These are phyloP conservation scores for Cucumis melo DNA, from an alignment of 306 rosid species.

Conservation along the genomic window DNA sequence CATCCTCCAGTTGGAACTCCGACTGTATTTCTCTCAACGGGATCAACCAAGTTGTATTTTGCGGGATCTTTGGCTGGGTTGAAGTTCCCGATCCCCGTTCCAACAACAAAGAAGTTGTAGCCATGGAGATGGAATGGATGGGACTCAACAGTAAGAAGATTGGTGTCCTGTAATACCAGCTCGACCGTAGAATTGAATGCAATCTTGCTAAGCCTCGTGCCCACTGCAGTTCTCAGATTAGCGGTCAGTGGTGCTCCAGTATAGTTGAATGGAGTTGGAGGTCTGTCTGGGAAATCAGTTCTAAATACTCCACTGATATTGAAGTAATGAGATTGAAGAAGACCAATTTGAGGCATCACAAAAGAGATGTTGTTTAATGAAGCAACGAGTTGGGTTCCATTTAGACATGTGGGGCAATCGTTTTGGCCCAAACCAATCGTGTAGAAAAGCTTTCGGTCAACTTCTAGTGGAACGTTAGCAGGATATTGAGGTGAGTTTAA, in stretches of 20 bases:
- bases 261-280: slow-evolving; percentile 46
- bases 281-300: slow-evolving; percentile 64
- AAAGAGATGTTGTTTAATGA: slow-evolving; percentile 70
- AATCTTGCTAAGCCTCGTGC: slow-evolving; percentile 55
- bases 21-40: slow-evolving; percentile 65
- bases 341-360: slow-evolving; percentile 58
- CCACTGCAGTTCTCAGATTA: slow-evolving; percentile 37
- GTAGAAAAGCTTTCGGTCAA: slow-evolving; percentile 55
- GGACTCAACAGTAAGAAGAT: slow-evolving; percentile 52
- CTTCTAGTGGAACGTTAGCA: slow-evolving; percentile 65
- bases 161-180: slow-evolving; percentile 60
- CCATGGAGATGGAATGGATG: slow-evolving; percentile 80
- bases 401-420: slow-evolving; percentile 51
- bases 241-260: slow-evolving; percentile 55
- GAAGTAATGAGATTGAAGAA: slow-evolving; percentile 78
- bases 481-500: slow-evolving; percentile 47
- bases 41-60: slow-evolving; percentile 59
- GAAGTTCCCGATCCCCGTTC: slow-evolving; percentile 65
- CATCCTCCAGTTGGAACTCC: slow-evolving; percentile 82
- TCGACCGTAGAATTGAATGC: slow-evolving; percentile 60
- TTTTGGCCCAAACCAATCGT: slow-evolving; percentile 56
- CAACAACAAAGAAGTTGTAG: slow-evolving; percentile 54
- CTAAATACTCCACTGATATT: slow-evolving; percentile 49
- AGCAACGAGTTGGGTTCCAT: slow-evolving; percentile 68
- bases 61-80: slow-evolving; percentile 59